phyloP scores from a whole-genome alignment of 352 stramenopile genomes.

The Phytophthora pseudosyringae region DNA sequence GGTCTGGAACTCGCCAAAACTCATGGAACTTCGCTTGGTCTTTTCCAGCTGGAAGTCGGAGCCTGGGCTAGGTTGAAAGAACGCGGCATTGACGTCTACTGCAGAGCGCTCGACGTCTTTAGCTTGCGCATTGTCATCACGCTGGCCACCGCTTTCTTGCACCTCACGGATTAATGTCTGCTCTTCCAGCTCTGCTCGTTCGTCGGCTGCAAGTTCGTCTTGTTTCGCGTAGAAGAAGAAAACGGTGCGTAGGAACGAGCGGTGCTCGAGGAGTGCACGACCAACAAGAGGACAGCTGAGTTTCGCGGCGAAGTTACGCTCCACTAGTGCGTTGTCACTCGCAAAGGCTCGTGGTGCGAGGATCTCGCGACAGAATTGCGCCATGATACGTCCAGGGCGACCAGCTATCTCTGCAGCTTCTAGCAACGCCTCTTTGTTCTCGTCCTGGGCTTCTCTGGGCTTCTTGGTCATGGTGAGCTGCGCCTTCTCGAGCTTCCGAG shows the following conservation, averaged over 20 bases:
- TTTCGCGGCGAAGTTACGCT: slow-evolving; percentile 50
- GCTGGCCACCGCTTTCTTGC: slow-evolving; percentile 16
- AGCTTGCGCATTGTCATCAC: background rate
- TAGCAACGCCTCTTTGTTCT: background rate
- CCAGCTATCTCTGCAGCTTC: slow-evolving; percentile 9
- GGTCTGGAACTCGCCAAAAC: slow-evolving; percentile 50
- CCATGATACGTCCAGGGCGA: slow-evolving; percentile 44
- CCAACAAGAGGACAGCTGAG: slow-evolving; percentile 50
- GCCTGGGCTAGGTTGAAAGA: slow-evolving; percentile 6
- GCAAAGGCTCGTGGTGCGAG: slow-evolving; percentile 34
- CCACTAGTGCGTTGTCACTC: slow-evolving; percentile 23
- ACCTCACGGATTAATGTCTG: slow-evolving; percentile 18
- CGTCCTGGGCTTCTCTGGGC: background rate
- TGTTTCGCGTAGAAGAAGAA: slow-evolving; percentile 70
- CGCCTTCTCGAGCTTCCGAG: slow-evolving; percentile 17
- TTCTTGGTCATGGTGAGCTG: slow-evolving; percentile 8
- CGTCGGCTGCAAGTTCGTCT: slow-evolving; percentile 35
- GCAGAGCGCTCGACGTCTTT: slow-evolving; percentile 10
- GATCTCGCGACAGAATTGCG: slow-evolving; percentile 48
- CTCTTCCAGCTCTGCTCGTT: slow-evolving; percentile 24
- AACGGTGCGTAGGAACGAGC: slow-evolving; percentile 53
- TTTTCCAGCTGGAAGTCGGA: slow-evolving; percentile 53
- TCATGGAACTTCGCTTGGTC: slow-evolving; percentile 65
- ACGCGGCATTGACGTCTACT: slow-evolving; percentile 3
- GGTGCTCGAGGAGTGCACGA: slow-evolving; percentile 58